A percentile compares a stretch with the other conserved stretches of the same genome.
Conservation (phyloP, 306 rosid genomes). For the Amphicarpaea edgeworthii region DNA sequence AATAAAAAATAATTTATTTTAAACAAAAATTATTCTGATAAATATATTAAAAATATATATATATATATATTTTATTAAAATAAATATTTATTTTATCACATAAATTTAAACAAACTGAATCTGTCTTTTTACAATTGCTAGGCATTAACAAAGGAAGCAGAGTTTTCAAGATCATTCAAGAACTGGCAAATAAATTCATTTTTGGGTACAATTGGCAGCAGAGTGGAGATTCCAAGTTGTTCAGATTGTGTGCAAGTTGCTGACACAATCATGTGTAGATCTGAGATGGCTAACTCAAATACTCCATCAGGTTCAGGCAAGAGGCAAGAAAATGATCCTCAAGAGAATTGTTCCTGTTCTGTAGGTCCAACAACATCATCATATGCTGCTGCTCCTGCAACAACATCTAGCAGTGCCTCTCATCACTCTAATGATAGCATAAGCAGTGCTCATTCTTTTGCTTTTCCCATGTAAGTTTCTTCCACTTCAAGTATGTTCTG, state of each 20-base stretch:
- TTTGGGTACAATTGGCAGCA: constrained; percentile 30
- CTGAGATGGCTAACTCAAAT: constrained; percentile 43
- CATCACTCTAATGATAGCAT: constrained; percentile 69
- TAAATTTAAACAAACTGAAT: too few species aligned
- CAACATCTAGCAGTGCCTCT: constrained; percentile 50
- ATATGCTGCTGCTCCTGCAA: constrained; percentile 12
- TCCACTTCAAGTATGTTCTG: too few species aligned
- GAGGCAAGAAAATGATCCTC: constrained; percentile 39
- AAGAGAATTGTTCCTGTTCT: constrained; percentile 38
- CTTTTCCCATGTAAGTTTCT: constrained; percentile 78
- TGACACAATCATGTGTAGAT: constrained; percentile 41
- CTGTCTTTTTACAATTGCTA: constrained; percentile 38
- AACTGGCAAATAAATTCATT: constrained; percentile 35
- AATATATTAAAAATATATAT: too few species aligned
- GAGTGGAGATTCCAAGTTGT: constrained; percentile 46
- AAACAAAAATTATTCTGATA: too few species aligned
- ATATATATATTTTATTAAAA: too few species aligned
- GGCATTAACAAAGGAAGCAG: constrained; percentile 51
- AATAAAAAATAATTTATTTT: too few species aligned
- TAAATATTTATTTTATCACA: too few species aligned
- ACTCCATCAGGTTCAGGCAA: constrained; percentile 25
- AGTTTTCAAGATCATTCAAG: constrained; percentile 44
- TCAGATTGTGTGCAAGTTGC: constrained; percentile 27
- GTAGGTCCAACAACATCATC: constrained; percentile 31
- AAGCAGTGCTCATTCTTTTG: constrained; percentile 72